Evolutionary conservation across 139 green algal genomes (phyloP), one percentile per base, ranked within the genome.

Genomic region (Picochlorum costavermella): DNA sequence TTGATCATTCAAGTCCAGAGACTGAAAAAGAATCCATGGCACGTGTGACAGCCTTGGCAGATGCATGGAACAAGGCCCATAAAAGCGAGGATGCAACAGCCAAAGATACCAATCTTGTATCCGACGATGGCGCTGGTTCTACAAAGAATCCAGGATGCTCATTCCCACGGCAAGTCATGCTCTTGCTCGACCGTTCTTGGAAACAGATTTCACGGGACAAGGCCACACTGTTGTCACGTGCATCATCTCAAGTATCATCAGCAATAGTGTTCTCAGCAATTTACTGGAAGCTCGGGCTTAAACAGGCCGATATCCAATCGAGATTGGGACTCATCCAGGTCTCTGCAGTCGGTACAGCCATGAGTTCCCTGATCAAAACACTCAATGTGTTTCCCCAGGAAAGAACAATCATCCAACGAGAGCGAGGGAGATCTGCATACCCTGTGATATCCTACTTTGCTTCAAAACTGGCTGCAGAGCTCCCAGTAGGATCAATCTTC

Each of bases 241-340:
- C 82, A 12, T 76, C 71, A 20, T 80, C 80, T 69, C 88, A 88
- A 70, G 25, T 96, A 9, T 84, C 66, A 26, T 92, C 82, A 17
- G 92, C 91, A 1, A 16, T 92, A 26, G 83, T 98, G 31, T 97
- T 98, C 75, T 92, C 90, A 17, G 64, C 70, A 70, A 96, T 98
- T 76, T 98, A 88, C 78, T 92, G 77, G 62, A 72, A 84, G 49
- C 83, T 97, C 76, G 74, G 76, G 20, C 59, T 73, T 17, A 74
- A 61, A 5, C 87, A 94, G 67, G 71, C 66, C 20, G 64, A 67
- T 63, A 89, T 97, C 29, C 89, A 97, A 71, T 84, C 95, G 76
- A 67, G 91, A 28, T 74, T 96, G 73, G 91, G 91, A 10, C 86
- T 96, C 51, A 77, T 86, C 40, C 87, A 95, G 78, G 84, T 95